These are phyloP conservation scores for Plasmopara muralis DNA, from an alignment of 352 stramenopile genomes.

Conservation along the genomic window DNA sequence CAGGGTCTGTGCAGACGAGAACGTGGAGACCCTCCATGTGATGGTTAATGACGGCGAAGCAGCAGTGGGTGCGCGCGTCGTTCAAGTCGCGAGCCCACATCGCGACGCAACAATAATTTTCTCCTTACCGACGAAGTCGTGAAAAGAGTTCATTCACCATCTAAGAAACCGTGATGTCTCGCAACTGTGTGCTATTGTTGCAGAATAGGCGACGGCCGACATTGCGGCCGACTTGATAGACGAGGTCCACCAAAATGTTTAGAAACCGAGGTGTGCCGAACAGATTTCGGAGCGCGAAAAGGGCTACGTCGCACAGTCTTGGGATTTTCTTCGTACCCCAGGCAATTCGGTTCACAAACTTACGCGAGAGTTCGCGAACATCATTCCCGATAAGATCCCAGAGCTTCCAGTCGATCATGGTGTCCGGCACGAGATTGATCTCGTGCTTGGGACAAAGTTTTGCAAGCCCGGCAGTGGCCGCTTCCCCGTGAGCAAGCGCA, in stretches of 20 bases:
- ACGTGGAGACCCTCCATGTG: no score
- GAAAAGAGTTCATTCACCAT: slow-evolving; percentile 7
- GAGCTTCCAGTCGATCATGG: neutral
- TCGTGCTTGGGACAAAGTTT: neutral
- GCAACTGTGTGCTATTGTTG: neutral
- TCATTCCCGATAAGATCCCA: slow-evolving; percentile 18
- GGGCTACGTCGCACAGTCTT: slow-evolving; percentile 1
- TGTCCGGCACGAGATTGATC: neutral
- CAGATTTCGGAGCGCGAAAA: neutral
- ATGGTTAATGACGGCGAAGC: no score
- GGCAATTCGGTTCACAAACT: slow-evolving; percentile 8
- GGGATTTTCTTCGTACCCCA: neutral
- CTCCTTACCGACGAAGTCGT: neutral
- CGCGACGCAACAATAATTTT: neutral
- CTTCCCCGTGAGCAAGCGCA: neutral
- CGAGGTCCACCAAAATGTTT: no score
- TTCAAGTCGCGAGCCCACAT: slow-evolving; percentile 2
- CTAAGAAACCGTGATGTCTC: neutral
- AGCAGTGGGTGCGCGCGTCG: neutral
- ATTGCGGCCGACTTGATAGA: no score
- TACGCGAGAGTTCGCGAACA: slow-evolving; percentile 9
- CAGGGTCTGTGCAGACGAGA: no score
- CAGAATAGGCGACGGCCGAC: neutral
- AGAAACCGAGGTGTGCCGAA: neutral
- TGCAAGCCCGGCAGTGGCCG: neutral